phyloP scores from a whole-genome alignment of 73 alveolate species.

The Paramecium octaurelia region DNA sequence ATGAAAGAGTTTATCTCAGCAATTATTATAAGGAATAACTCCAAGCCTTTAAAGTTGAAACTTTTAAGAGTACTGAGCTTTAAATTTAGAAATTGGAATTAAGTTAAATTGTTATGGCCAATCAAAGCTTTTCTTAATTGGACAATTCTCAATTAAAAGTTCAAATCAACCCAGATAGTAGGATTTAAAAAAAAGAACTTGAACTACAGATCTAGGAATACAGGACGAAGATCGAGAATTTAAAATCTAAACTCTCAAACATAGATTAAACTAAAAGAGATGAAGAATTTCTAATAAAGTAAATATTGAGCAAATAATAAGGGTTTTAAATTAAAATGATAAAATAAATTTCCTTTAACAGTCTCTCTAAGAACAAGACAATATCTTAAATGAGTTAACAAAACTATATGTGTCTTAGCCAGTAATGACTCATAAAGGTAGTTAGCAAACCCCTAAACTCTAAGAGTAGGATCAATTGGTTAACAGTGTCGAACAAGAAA shows the following conservation, averaged over 20 bases:
- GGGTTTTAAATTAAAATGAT: neutral
- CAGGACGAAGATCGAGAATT: neutral
- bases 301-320: neutral
- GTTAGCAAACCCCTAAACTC: neutral
- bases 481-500: neutral
- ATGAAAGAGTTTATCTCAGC: neutral
- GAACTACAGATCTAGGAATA: neutral
- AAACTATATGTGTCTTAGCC: neutral
- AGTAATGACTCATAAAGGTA: neutral
- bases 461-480: neutral
- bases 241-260: neutral
- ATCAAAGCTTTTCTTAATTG: neutral
- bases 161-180: neutral
- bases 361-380: neutral
- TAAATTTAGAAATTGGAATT: neutral
- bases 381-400: neutral
- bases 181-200: neutral
- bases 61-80: neutral
- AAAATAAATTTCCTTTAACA: neutral
- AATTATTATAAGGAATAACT: neutral
- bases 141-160: neutral
- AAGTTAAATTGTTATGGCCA: neutral
- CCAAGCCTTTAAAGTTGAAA: neutral
- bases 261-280: neutral
- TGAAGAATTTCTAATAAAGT: neutral